These are phyloP conservation scores for Histomonas meleagridis DNA, from an alignment of 208 protist species.

Conservation along the genomic window DNA sequence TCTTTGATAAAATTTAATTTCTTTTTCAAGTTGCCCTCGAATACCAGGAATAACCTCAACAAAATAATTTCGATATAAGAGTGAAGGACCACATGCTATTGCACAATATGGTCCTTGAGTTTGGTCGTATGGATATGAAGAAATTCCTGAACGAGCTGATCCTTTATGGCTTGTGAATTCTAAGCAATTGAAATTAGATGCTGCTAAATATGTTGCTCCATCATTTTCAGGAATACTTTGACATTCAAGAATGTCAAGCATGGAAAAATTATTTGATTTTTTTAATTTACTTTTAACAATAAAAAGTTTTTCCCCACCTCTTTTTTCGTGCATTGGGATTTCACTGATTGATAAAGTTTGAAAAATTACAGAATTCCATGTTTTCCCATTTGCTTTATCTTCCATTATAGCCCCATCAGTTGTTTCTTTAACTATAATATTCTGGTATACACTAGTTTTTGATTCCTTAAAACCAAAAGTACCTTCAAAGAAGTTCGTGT, in stretches of 20 bases:
- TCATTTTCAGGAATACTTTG: neutral
- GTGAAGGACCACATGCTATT: slow-evolving; percentile 54
- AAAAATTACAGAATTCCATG: neutral
- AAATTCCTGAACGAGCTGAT: slow-evolving; percentile 55
- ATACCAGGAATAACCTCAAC: neutral
- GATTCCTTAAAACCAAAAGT: neutral
- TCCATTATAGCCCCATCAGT: neutral
- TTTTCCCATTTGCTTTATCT: neutral
- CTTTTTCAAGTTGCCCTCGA: neutral
- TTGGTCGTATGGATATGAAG: slow-evolving; percentile 54
- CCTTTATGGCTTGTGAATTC: slow-evolving; percentile 53
- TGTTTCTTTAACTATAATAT: neutral
- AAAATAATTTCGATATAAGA: slow-evolving; percentile 62
- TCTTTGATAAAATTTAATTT: neutral
- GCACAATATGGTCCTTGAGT: slow-evolving; percentile 63
- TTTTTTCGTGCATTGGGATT: neutral
- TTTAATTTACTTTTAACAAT: neutral
- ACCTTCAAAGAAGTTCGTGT: neutral
- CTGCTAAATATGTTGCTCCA: slow-evolving; percentile 54
- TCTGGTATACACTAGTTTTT: neutral
- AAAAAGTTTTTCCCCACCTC: neutral
- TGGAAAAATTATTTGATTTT: neutral
- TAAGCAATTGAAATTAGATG: slow-evolving; percentile 65
- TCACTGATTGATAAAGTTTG: neutral
- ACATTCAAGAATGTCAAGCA: neutral